Evolutionary conservation across 306 rosid genomes (phyloP).

Genomic region (Vigna reflexopilosa): DNA sequence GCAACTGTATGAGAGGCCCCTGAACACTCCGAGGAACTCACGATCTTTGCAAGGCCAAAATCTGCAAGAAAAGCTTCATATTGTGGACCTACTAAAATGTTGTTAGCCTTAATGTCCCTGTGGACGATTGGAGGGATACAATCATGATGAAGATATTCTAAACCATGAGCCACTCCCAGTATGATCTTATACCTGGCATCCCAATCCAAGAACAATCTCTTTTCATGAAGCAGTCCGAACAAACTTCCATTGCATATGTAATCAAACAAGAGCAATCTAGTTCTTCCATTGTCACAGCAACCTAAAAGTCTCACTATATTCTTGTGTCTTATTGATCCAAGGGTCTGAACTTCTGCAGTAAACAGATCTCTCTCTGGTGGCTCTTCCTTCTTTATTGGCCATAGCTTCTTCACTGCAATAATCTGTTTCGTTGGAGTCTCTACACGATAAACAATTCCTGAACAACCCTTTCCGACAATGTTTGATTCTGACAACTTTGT

Average conservation of each 20-base stretch:
- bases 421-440: constrained; percentile 87
- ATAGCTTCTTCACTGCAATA: constrained; percentile 94
- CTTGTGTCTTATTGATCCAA: constrained; percentile 91
- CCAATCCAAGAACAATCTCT: constrained; percentile 91
- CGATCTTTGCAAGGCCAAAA: constrained; percentile 87
- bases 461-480: constrained; percentile 86
- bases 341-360: constrained; percentile 81
- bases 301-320: constrained; percentile 93
- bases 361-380: constrained; percentile 73
- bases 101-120: constrained; percentile 85
- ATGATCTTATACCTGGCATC: constrained; percentile 88
- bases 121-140: constrained; percentile 91
- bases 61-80: constrained; percentile 89
- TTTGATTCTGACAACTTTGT: constrained; percentile 76
- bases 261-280: constrained; percentile 86
- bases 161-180: constrained; percentile 88
- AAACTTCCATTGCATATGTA: constrained; percentile 88
- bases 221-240: constrained; percentile 75
- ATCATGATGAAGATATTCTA: constrained; percentile 96
- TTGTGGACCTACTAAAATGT: constrained; percentile 88
- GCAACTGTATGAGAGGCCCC: constrained; percentile 73
- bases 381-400: constrained; percentile 73
- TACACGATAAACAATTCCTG: constrained; percentile 88
- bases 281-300: constrained; percentile 79
- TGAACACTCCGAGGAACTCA: constrained; percentile 67